Evolutionary conservation across 2,329 filamentous ascomycete genomes (phyloP).

Genomic region (Alternaria ventricosa): DNA sequence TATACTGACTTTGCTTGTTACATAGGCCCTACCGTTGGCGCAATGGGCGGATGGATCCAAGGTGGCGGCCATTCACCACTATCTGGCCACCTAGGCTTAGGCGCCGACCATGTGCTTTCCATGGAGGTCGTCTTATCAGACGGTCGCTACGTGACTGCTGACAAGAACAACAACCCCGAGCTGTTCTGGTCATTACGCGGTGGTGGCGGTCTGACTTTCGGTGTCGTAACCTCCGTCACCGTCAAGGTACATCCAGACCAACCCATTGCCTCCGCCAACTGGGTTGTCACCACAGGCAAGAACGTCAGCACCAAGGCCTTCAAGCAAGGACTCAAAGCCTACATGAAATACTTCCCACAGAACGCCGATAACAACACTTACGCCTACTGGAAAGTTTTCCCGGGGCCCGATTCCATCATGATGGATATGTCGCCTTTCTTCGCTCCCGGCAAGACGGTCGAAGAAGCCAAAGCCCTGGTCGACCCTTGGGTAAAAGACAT

Average conservation of each 20-base stretch:
- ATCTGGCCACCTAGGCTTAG: constrained; percentile 51
- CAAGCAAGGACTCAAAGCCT: not conserved
- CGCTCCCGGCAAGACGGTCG: not conserved
- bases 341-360: not conserved
- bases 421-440: constrained; percentile 1
- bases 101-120: constrained; percentile 36
- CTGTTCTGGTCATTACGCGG: not conserved
- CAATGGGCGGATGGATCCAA: constrained; percentile 48
- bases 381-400: not conserved
- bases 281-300: not conserved
- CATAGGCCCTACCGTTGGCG: constrained; percentile 53
- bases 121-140: constrained; percentile 31
- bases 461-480: not conserved
- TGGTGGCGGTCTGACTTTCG: not conserved
- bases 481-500: not conserved
- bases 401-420: not conserved
- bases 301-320: not conserved
- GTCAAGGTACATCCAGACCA: not conserved
- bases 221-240: not conserved
- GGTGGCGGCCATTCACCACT: constrained; percentile 63
- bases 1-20: constrained; percentile 3
- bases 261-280: not conserved
- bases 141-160: constrained; percentile 32
- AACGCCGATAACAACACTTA: not conserved
- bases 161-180: constrained; percentile 21